Evolutionary conservation across 345 rosid species (phyloP).

Genomic region (Brassica cretica): DNA sequence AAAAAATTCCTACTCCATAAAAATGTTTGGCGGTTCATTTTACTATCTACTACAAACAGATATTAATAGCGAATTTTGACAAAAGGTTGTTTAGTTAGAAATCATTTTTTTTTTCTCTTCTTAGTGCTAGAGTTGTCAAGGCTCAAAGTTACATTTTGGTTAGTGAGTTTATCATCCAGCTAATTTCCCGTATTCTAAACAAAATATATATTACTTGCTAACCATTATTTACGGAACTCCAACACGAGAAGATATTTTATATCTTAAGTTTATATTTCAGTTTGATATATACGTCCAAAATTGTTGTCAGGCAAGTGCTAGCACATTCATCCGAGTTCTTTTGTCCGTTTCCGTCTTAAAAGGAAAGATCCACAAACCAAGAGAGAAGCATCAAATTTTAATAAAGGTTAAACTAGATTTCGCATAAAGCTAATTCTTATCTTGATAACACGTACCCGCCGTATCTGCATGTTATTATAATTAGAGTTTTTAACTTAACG

Average conservation of each 20-base stretch:
- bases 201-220: too few species aligned
- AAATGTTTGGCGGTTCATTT: too few species aligned
- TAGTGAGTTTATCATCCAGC: too few species aligned
- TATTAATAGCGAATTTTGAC: too few species aligned
- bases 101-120: too few species aligned
- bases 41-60: too few species aligned
- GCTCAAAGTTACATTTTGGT: too few species aligned
- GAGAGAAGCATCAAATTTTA: neutral
- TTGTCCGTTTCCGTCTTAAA: neutral
- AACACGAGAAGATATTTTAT: neutral
- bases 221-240: too few species aligned
- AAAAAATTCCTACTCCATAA: too few species aligned
- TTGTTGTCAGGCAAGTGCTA: neutral
- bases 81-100: too few species aligned
- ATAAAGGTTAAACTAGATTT: neutral
- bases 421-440: neutral
- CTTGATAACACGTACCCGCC: slow-evolving; percentile 19
- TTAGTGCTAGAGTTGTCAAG: too few species aligned
- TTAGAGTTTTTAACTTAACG: neutral
- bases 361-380: neutral
- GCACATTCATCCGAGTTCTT: neutral
- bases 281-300: neutral
- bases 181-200: too few species aligned
- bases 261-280: neutral
- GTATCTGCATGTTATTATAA: slow-evolving; percentile 24